These are phyloP conservation scores for Solanum habrochaites DNA, from an alignment of 257 asterid genomes.

Conservation along the genomic window DNA sequence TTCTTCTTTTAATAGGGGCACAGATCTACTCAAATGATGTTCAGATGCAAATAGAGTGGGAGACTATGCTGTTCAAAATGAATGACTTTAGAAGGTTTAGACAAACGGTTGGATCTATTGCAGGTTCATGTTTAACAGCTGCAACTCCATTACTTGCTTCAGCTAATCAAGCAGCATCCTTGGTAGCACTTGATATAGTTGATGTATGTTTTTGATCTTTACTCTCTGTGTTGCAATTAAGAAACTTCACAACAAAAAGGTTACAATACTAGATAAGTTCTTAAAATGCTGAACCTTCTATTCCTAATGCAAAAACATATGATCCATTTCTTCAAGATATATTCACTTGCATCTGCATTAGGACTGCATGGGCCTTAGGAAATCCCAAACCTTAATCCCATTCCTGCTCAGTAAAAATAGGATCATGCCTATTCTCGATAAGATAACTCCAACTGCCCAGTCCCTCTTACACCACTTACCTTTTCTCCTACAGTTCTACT, in stretches of 20 bases:
- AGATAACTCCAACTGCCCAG: not conserved
- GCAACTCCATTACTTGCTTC: conserved; percentile 83
- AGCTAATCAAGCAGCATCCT: conserved; percentile 53
- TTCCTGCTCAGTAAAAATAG: not conserved
- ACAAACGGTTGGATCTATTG: conserved; percentile 74
- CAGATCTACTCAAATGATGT: conserved; percentile 13
- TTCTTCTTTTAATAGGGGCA: not conserved
- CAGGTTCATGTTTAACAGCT: conserved; percentile 66
- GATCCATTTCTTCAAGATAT: not conserved
- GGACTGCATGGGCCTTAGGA: not conserved
- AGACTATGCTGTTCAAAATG: conserved; percentile 52
- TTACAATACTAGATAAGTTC: not conserved
- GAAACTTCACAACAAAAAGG: not conserved
- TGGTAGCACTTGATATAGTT: conserved; percentile 58
- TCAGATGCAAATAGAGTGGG: conserved; percentile 49
- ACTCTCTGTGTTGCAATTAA: not conserved
- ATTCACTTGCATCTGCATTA: not conserved
- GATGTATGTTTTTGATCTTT: conserved; percentile 34
- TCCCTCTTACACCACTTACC: not conserved
- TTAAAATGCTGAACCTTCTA: not conserved
- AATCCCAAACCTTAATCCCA: not conserved
- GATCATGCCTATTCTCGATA: not conserved
- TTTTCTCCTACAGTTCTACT: not conserved
- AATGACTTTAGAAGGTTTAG: conserved; percentile 68
- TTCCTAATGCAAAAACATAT: not conserved